Evolutionary conservation across 441 rosid genomes (phyloP).

Genomic region (Croton laevigatus): DNA sequence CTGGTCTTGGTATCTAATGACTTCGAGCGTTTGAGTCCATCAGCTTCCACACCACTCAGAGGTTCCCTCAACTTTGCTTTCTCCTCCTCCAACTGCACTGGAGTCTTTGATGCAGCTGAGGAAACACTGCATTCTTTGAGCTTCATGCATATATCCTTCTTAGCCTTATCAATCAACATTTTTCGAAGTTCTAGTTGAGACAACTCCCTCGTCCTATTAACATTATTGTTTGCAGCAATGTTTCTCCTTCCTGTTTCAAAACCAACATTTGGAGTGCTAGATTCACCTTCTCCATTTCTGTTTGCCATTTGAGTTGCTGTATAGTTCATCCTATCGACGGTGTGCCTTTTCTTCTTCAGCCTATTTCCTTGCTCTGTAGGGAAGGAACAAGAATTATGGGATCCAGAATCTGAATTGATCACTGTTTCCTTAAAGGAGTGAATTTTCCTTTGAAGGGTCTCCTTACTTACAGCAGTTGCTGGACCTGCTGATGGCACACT

Average conservation of each 20-base stretch:
- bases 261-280: slow-evolving; percentile 29
- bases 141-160: slow-evolving; percentile 35
- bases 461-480: slow-evolving; percentile 15
- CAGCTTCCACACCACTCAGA: slow-evolving; percentile 19
- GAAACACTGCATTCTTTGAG: slow-evolving; percentile 34
- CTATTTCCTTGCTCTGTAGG: slow-evolving; percentile 20
- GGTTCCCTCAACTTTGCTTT: slow-evolving; percentile 30
- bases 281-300: slow-evolving; percentile 31
- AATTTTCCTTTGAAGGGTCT: slow-evolving; percentile 18
- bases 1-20: slow-evolving; percentile 15
- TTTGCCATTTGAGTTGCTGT: slow-evolving; percentile 25
- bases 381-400: slow-evolving; percentile 19
- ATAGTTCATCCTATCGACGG: slow-evolving; percentile 23
- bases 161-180: slow-evolving; percentile 51
- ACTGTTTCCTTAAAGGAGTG: slow-evolving; percentile 24
- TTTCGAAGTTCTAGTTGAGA: slow-evolving; percentile 46
- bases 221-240: slow-evolving; percentile 29
- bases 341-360: slow-evolving; percentile 37
- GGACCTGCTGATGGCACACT: slow-evolving; percentile 15
- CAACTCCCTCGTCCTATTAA: slow-evolving; percentile 39
- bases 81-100: slow-evolving; percentile 23
- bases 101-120: slow-evolving; percentile 18
- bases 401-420: slow-evolving; percentile 24
- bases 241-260: slow-evolving; percentile 21
- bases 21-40: slow-evolving; percentile 15